phyloP scores from a whole-genome alignment of 306 rosid genomes.

The Vigna hirtella region DNA sequence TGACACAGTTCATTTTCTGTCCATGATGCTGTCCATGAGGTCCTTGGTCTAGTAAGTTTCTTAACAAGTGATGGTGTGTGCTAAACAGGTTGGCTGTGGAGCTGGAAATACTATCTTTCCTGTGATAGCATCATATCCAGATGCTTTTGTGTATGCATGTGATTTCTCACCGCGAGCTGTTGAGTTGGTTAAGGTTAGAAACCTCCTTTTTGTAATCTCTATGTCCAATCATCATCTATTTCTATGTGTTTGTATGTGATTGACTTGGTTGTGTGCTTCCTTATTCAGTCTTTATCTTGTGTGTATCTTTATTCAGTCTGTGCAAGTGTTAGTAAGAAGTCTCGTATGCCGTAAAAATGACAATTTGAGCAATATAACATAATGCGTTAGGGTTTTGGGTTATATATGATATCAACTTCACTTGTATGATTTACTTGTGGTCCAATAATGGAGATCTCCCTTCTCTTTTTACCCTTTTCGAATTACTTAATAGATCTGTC shows the following conservation, averaged over 20 bases:
- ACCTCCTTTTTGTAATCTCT: slow-evolving; percentile 28
- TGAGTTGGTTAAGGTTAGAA: slow-evolving; percentile 80
- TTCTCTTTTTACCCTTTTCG: not conserved
- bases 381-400: not conserved
- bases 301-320: slow-evolving; percentile 33
- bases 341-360: not conserved
- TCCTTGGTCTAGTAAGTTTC: slow-evolving; percentile 23
- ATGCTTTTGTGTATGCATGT: slow-evolving; percentile 83
- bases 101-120: slow-evolving; percentile 96
- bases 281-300: slow-evolving; percentile 27
- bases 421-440: not conserved
- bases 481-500: not conserved
- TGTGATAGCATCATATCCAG: slow-evolving; percentile 70
- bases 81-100: slow-evolving; percentile 86
- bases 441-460: not conserved
- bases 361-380: not conserved
- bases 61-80: slow-evolving; percentile 26
- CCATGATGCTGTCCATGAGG: slow-evolving; percentile 26
- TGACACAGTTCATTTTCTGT: slow-evolving; percentile 15
- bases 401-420: not conserved
- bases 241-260: slow-evolving; percentile 30
- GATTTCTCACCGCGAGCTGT: slow-evolving; percentile 96
- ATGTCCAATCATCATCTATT: slow-evolving; percentile 20
- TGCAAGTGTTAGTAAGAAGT: not conserved
- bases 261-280: slow-evolving; percentile 28